Percentiles rank a stretch among this genome's conserved stretches.
phyloP scores from a whole-genome alignment of 768 basidiomycete species.

The Rhodocollybia butyracea region DNA sequence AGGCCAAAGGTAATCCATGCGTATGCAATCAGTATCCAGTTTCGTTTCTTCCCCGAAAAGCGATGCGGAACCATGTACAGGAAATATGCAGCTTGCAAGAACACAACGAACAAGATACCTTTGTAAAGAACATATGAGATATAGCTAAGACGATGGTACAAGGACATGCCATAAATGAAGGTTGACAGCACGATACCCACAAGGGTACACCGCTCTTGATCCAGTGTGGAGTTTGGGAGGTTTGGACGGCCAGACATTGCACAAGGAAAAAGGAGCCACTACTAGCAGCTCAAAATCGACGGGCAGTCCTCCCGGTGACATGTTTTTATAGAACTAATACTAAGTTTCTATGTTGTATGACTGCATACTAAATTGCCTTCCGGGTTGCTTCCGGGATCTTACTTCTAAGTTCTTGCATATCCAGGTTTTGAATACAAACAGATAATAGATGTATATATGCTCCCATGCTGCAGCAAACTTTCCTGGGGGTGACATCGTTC shows the following conservation, averaged over 20 bases:
- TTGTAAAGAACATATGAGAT: not conserved
- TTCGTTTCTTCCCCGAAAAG: not conserved
- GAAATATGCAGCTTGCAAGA: not conserved
- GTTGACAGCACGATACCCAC: not conserved
- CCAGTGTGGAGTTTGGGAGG: not conserved
- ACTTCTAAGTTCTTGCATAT: too few relatives aligned
- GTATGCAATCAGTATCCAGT: not conserved
- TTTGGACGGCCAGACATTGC: not conserved
- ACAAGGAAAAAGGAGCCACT: not conserved
- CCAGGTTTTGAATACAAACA: too few relatives aligned
- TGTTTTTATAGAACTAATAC: not conserved
- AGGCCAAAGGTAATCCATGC: slow-evolving; percentile 10
- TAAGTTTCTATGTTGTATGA: too few relatives aligned
- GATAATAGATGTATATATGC: too few relatives aligned
- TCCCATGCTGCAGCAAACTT: too few relatives aligned
- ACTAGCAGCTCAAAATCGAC: not conserved
- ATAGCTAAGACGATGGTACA: not conserved
- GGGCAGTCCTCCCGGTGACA: not conserved
- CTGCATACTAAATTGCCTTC: too few relatives aligned
- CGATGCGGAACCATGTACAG: not conserved
- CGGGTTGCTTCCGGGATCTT: too few relatives aligned
- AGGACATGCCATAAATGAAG: not conserved
- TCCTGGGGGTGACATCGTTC: too few relatives aligned
- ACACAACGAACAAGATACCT: not conserved
- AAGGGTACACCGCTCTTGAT: not conserved